Base-by-base conservation (phyloP, 177 flowering plant genomes). In the Tripterygium wilfordii region DNA sequence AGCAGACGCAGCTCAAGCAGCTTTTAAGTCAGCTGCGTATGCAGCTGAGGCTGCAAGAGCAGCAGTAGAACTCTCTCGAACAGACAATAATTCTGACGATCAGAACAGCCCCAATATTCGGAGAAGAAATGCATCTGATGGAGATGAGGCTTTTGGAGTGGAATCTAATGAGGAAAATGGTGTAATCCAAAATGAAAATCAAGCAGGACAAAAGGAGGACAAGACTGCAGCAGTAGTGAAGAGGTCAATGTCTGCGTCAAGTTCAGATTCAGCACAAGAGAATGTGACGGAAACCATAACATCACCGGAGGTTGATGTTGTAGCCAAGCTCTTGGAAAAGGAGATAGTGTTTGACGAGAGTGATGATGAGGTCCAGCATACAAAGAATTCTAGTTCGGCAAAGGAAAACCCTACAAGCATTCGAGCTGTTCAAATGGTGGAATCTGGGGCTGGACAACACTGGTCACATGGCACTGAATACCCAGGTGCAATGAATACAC, bases 1-100 rank as follows among this genome's bases (percentile, higher is more conserved):
- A 23, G 79, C 71, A 13, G 70, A 61, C 48, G 94, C 94, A 45
- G 86, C 95, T 45, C 81, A 69, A 66, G 90, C 77, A 20, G 92
- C 95, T 27, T 83, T 79, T 60, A 65, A 81, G 53, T 81, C 97
- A 7, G 94, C 90, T 0, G 86, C 85, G 31, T 64, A 70, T 62
- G 96, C 95, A 31, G 91, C 96, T 9, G 76, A 49, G 5, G 96
- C 91, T 19, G 94, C 96, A 36, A 79, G 82, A 66, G 82, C 78
- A 8, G 88, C 91, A n/a, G 78, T 81, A 26, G 74, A 71, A 45
- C 92, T 90, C 25, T 82, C 96, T 12, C 63, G 70, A 39, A 58
- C 74, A 10, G 67, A 44, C 15, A 67, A 58, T 27, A 69, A 69
- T 56, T 65, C 74, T 24, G 71, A 66, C 38, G 71, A 69, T 58